Conservation (phyloP, 192 early-diverging fungal species). For the Fimicolochytrium jonesii region DNA sequence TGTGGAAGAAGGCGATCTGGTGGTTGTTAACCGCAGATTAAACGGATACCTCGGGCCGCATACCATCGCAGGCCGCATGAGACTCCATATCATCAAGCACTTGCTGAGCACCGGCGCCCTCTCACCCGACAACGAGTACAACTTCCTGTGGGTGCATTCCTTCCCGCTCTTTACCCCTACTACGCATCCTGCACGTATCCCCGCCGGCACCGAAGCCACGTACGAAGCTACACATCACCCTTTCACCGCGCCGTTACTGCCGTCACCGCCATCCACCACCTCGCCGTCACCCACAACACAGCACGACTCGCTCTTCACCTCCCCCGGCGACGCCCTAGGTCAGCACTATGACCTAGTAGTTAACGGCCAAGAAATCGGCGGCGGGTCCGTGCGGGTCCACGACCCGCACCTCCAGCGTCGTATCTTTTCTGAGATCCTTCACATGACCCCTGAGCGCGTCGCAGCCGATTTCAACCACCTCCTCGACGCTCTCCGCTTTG, state of each 20-base stretch:
- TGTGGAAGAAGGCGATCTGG: constrained; percentile 51
- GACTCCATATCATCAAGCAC: constrained; percentile 30
- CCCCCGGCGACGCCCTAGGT: constrained; percentile 57
- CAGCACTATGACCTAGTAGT: constrained; percentile 90
- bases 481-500: constrained; percentile 71
- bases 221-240: constrained; percentile 80
- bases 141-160: constrained; percentile 84
- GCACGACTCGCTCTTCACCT: no score
- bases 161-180: constrained; percentile 85
- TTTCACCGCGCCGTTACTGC: constrained; percentile 79
- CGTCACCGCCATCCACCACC: no score
- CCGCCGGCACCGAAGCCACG: neutral
- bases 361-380: constrained; percentile 88
- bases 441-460: constrained; percentile 31
- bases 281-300: no score
- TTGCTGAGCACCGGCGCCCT: neutral
- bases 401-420: constrained; percentile 66
- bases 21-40: constrained; percentile 50
- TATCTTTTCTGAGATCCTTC: constrained; percentile 69
- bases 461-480: constrained; percentile 67
- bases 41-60: constrained; percentile 40
- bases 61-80: constrained; percentile 43
- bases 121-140: no score
- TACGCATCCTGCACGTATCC: constrained; percentile 37
- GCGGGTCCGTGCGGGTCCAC: constrained; percentile 87